Base-by-base conservation (phyloP, 352 stramenopile genomes). In the Peronospora destructor region DNA sequence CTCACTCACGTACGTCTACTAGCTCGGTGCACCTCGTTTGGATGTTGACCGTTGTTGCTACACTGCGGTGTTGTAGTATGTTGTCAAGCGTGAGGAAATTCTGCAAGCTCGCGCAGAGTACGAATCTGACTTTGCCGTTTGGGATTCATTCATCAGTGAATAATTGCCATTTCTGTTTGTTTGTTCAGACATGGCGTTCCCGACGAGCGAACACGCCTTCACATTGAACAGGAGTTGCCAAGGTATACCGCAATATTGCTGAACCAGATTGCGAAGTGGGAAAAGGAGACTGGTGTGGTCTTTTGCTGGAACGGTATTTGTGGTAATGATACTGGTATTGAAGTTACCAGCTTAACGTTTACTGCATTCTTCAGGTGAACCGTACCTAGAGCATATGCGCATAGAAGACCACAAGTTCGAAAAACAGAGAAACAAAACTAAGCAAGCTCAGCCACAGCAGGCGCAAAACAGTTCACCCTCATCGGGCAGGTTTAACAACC, bases 11-110 rank as follows among this genome's bases (percentile, higher is more conserved):
- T 56, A 56, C 26, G 43, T 50, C 33, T 41, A 6, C 8, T 23
- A 35, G 0, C 8, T 41, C 16, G 21, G 37, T 21, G 11, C 0
- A 12, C 14, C n/a, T 43, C 11, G 3, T 37, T 13, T 12, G 2
- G 26, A 45, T 7, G 16, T 14, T 63, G 26, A 55, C 12, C 19
- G 10, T 6, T 23, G 6, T 43, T 45, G 16, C 6, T 40, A 14
- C 35, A 16, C n/a, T 25, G 16, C 32, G 35, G 13, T 19, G 26
- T 30, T 30, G 25, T 17, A 78, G 68, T 64, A 72, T 36, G 53
- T 76, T 32, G 44, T 53, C 17, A 80, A 73, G 46, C 69, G 69
- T 19, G 69, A 80, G 53, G 53, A 61, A 16, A 80, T 80, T 17
- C 48, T 76, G 6, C 34, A 44, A 42, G 69, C 70, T 41, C 55